A percentile compares a stretch with the other conserved stretches of the same genome.
These are phyloP conservation scores for Alternaria viburni DNA, from an alignment of 2,329 filamentous ascomycete species.

Conservation along the genomic window DNA sequence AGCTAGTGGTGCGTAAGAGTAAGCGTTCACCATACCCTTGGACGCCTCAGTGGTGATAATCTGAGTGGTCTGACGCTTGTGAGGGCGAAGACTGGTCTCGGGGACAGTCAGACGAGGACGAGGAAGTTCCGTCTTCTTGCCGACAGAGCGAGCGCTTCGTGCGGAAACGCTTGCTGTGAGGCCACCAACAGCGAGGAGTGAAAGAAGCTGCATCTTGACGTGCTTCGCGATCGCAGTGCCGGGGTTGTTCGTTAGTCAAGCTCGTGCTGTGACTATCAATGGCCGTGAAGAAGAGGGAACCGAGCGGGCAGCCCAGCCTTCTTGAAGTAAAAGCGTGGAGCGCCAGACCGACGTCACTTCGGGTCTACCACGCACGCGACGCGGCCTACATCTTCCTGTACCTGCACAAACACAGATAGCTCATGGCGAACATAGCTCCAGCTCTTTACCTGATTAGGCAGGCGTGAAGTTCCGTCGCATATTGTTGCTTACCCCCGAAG, in stretches of 20 bases:
- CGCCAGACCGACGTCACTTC: conserved; percentile 12
- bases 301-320: background rate
- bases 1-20: background rate
- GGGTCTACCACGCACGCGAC: conserved; percentile 6
- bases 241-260: background rate
- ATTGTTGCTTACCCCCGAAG: background rate
- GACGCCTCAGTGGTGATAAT: conserved; percentile 51
- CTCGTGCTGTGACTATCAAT: conserved; percentile 5
- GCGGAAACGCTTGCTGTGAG: conserved; percentile 36
- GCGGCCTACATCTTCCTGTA: conserved; percentile 9
- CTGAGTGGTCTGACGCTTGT: conserved; percentile 27
- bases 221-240: conserved; percentile 3
- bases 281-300: background rate
- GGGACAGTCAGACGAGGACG: conserved; percentile 32
- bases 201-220: conserved; percentile 40
- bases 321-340: conserved; percentile 2
- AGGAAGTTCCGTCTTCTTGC: conserved; percentile 38
- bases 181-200: conserved; percentile 38
- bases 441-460: conserved; percentile 22
- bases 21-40: conserved; percentile 16
- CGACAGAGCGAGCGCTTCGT: conserved; percentile 36
- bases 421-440: background rate
- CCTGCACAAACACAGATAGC: conserved; percentile 18
- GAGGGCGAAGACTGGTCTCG: conserved; percentile 21
- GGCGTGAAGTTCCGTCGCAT: conserved; percentile 4